Base-by-base conservation (phyloP, 2,329 filamentous ascomycete species). In the Diaporthe vaccinii region DNA sequence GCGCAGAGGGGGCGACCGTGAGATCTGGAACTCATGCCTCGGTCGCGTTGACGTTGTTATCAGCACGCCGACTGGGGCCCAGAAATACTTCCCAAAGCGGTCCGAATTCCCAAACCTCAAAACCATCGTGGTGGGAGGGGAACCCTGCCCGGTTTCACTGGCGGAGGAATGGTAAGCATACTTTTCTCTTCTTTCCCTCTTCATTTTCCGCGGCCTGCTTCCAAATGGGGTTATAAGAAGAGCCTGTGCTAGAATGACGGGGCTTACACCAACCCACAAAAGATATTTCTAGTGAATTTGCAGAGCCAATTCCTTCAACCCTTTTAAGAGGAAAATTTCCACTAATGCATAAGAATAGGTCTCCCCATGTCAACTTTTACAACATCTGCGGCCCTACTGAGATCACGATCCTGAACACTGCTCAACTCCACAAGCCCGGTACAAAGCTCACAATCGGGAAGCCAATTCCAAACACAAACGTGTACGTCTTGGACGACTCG, bases 341-440 rank as follows among this genome's bases (percentile, higher is more conserved):
- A 55, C 49, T 69, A 4, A 69, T n/a, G 2, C 9, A 17, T 28
- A 22, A 2, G 0, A 39, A 68, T 4, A 69, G 65, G 65, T 87
- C 88, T 84, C 70, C 70, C 4, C 81, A 86, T 72, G 84, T 83
- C 36, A 85, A 82, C 10, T 89, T 89, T 79, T 89, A 83, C 84
- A 91, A 91, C 81, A 87, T 88, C 77, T 91, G 89, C 78, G 90
- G 90, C 2, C 89, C 90, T 1, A 91, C 90, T 0, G 90, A 92
- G 79, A 88, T 89, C 20, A 91, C 88, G 1, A 90, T 91, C 69
- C 85, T 91, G 72, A 91, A 91, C 80, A 90, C 89, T 7, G 88
- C 89, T 81, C 86, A 89, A 72, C 83, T 83, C 53, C 89, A 91
- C 78, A 79, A 82, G 25, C 82, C 84, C 0, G 88, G 88, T 3